These are phyloP conservation scores for Drosera spatulata DNA, from an alignment of 179 eudicot species.

Conservation along the genomic window DNA sequence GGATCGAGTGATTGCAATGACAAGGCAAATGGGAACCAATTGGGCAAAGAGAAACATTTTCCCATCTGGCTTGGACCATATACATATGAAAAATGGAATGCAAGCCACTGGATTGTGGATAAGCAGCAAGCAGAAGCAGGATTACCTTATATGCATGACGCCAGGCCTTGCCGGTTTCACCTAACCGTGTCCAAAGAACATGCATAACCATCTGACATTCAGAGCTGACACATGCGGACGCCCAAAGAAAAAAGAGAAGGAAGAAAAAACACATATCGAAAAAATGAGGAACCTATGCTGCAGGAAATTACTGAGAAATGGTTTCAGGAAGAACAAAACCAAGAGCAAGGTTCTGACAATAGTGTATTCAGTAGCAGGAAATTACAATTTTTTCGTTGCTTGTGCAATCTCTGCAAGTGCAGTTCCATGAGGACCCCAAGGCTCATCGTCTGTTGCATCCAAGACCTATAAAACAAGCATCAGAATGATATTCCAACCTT, in stretches of 20 bases:
- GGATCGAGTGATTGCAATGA: too few species aligned
- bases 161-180: conserved; percentile 92
- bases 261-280: conserved; percentile 4
- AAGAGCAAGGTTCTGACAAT: neutral
- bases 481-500: conserved; percentile 2
- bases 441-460: conserved; percentile 96
- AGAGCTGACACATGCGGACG: conserved; percentile 34
- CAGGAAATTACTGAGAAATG: too few species aligned
- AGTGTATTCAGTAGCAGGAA: conserved; percentile 1
- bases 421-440: conserved; percentile 99
- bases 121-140: neutral
- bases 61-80: neutral
- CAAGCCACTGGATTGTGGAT: neutral
- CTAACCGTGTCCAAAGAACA: conserved; percentile 96
- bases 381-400: conserved; percentile 88
- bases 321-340: neutral
- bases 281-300: neutral
- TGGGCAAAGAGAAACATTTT: too few species aligned
- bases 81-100: neutral
- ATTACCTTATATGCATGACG: conserved; percentile 90
- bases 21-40: too few species aligned
- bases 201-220: conserved; percentile 98
- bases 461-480: conserved; percentile 42
- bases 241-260: neutral
- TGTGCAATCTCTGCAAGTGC: conserved; percentile 91